Evolutionary conservation across 1,284 basidiomycete species (phyloP), one percentile per base, ranked within the genome.

Genomic region (Vanrija sp.): DNA sequence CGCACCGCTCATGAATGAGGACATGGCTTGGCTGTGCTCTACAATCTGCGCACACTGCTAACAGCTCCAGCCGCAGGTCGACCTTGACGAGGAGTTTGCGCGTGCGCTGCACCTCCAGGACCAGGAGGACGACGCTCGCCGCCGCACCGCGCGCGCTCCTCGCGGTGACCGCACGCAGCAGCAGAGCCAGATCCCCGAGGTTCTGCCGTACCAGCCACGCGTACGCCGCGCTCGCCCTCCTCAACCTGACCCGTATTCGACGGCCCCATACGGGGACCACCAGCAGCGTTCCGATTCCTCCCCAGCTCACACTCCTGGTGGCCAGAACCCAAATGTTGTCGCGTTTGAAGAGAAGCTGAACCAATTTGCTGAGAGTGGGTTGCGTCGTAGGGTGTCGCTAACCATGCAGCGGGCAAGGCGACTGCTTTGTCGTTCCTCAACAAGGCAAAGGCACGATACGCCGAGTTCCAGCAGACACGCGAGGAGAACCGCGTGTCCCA

Each of bases 81-180:
- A 74, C 51, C 62, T 74, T 1, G 75, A 77, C 54, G 74, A 68
- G n/a, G 65, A 73, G 51, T 75, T 73, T 46, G 75, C 75, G 0
- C 65, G 73, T 10, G 70, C 73, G 0, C 61, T 77, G 10, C 66
- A 68, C 25, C 48, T 75, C 26, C 69, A 74, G 52, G 75, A 77
- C 44, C 68, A 77, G 53, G 63, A 74, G 38, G 62, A 57, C 18
- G 43, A 45, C 50, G 51, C 43, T 21, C 21, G 39, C 54, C 25
- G 51, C 44, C 34, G 2, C 19, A 38, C 25, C 9, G 46, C 23
- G 3, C 45, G 18, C 19, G 42, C 38, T 16, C 19, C 23, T 19
- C 45, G n/a, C 28, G 28, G 12, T 42, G 21, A 14, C 51, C 28
- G 50, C 42, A 10, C 47, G 28, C 40, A 52, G 38, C n/a, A 38